phyloP scores from a whole-genome alignment of 1,284 basidiomycete genomes.

The Cryptococcus jaspeensis region DNA sequence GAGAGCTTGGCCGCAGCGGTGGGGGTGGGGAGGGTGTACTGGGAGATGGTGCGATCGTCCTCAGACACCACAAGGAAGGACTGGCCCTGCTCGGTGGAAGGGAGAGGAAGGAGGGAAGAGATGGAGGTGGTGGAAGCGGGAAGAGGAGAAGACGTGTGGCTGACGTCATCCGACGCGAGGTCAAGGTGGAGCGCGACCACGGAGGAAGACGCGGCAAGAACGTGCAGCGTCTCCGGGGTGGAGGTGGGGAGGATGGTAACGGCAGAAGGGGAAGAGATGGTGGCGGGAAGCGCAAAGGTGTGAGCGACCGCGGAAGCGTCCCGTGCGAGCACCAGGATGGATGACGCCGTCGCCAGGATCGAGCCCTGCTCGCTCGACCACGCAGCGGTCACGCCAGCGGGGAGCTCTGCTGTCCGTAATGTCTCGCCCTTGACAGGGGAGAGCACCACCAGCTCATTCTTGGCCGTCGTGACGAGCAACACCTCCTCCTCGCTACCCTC shows the following conservation, averaged over 20 bases:
- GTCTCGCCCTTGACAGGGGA: constrained; percentile 33
- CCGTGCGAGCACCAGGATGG: constrained; percentile 35
- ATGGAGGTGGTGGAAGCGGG: constrained; percentile 47
- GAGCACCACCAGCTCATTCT: constrained; percentile 32
- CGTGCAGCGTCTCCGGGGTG: constrained; percentile 31
- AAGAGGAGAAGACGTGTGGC: constrained; percentile 38
- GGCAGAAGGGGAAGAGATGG: constrained; percentile 29
- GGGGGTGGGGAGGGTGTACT: constrained; percentile 56
- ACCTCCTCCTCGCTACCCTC: constrained; percentile 38
- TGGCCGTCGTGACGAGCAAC: constrained; percentile 38
- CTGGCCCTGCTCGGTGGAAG: constrained; percentile 30
- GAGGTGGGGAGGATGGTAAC: constrained; percentile 40
- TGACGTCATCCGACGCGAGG: constrained; percentile 28
- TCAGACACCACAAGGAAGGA: constrained; percentile 69
- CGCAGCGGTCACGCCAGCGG: constrained; percentile 33
- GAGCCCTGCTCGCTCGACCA: constrained; percentile 35
- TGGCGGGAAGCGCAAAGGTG: constrained; percentile 32
- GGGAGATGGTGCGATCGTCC: constrained; percentile 68
- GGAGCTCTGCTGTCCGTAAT: constrained; percentile 30
- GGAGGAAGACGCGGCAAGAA: constrained; percentile 34
- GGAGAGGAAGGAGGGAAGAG: constrained; percentile 39
- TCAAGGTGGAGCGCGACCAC: constrained; percentile 35
- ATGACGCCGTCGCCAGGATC: constrained; percentile 34
- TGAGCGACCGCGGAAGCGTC: constrained; percentile 34
- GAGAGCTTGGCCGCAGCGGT: constrained; percentile 50